A percentile compares a stretch with the other conserved stretches of the same genome.
phyloP scores from a whole-genome alignment of 345 rosid genomes.

The Dipteronia dyeriana region DNA sequence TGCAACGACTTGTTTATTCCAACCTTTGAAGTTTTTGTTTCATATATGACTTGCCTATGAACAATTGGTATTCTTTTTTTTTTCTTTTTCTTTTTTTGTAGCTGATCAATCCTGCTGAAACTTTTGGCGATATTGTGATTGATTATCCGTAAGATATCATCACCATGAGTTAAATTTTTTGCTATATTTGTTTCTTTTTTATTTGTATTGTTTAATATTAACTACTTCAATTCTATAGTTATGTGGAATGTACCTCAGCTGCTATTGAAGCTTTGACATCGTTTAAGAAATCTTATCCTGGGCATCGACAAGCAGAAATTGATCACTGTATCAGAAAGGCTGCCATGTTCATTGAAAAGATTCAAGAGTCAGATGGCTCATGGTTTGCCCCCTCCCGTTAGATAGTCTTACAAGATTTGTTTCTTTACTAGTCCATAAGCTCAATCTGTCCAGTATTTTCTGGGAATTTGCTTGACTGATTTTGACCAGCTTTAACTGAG shows the following conservation, averaged over 20 bases:
- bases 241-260: conserved; percentile 94
- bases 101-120: conserved; percentile 96
- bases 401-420: conserved; percentile 10
- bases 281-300: conserved; percentile 68
- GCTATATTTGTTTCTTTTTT: conserved; percentile 5
- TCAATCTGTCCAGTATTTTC: neutral
- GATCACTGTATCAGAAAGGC: conserved; percentile 76
- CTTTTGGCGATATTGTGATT: conserved; percentile 96
- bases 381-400: conserved; percentile 56
- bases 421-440: neutral
- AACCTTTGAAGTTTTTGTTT: neutral
- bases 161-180: conserved; percentile 18
- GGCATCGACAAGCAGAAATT: conserved; percentile 73
- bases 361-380: conserved; percentile 86
- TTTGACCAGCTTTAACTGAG: neutral
- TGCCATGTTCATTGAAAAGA: conserved; percentile 59
- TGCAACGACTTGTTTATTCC: neutral
- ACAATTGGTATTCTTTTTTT: neutral
- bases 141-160: conserved; percentile 84
- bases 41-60: conserved; percentile 2
- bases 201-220: conserved; percentile 16
- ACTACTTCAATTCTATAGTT: conserved; percentile 44
- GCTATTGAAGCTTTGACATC: conserved; percentile 83
- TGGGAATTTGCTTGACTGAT: conserved; percentile 8
- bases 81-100: conserved; percentile 34